Base-by-base conservation (phyloP, 208 protist species). In the Crithidia sp. region DNA sequence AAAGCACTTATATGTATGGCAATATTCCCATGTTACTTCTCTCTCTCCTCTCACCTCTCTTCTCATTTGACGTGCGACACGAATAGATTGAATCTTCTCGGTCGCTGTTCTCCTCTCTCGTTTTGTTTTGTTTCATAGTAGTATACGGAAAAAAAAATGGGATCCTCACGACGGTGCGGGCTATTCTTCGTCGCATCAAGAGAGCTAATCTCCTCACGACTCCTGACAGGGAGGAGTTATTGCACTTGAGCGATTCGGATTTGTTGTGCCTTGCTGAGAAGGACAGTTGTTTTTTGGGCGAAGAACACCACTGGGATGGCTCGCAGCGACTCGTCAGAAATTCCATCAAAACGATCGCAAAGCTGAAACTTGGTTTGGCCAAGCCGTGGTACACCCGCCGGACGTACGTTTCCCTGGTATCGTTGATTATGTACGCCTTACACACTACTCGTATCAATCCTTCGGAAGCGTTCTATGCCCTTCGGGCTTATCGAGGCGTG, bases 271-370 rank as follows among this genome's bases (percentile, higher is more conserved):
- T 45, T 52, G 17, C 10, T 14, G 8, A 59, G 49, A 40, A 58
- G 37, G 19, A 57, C 40, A 57, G 62, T 67, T 67, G 14, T 49
- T 67, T 67, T 49, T 37, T 57, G 16, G 10, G 28, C 12, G 45
- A 49, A 49, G 45, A 49, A 49, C 2, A 49, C 45, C 45, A 49
- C 45, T 49, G 45, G 45, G 45, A 49, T 49, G 45, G 45, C 45
- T 49, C 45, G 45, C 45, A 49, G 45, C 45, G 45, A 49, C 9
- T 49, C 45, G 45, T 49, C 45, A 49, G 12, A 13, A 49, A 49
- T 49, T 49, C 2, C 45, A 49, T 49, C 45, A 49, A 49, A 2
- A 49, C 45, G 45, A 49, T 49, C 45, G 45, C 45, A 49, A 49
- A 49, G 45, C 45, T 49, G 2, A 49, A 49, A 49, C 45, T 49